phyloP scores from a whole-genome alignment of 2,329 filamentous ascomycete species.

The Colletotrichum destructivum region DNA sequence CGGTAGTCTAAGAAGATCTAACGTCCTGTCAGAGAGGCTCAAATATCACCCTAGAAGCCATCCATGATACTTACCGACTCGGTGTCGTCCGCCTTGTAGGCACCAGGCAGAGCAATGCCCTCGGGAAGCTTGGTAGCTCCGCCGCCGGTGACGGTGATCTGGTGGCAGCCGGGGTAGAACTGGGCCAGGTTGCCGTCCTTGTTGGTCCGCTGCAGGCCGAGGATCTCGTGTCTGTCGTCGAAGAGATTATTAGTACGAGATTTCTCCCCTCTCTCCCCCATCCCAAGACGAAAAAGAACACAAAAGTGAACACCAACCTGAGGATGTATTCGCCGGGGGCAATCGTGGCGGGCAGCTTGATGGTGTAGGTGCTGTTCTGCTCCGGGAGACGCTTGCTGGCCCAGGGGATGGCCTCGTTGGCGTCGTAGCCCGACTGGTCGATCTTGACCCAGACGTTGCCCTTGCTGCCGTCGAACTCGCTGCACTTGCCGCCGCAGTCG shows the following conservation, averaged over 20 bases:
- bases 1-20: slow-evolving; percentile 48
- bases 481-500: slow-evolving; percentile 47
- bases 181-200: slow-evolving; percentile 66
- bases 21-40: not conserved
- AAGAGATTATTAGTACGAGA: not conserved
- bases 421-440: slow-evolving; percentile 53
- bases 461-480: slow-evolving; percentile 44
- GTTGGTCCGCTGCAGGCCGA: slow-evolving; percentile 65
- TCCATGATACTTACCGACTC: slow-evolving; percentile 32
- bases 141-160: slow-evolving; percentile 66
- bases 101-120: slow-evolving; percentile 46
- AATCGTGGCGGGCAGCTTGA: slow-evolving; percentile 60
- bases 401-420: slow-evolving; percentile 50
- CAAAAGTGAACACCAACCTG: slow-evolving; percentile 43
- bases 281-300: too few relatives aligned
- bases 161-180: slow-evolving; percentile 72
- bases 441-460: slow-evolving; percentile 55
- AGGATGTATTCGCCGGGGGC: slow-evolving; percentile 64
- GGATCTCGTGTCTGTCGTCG: slow-evolving; percentile 62
- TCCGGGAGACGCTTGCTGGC: slow-evolving; percentile 53
- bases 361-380: slow-evolving; percentile 53
- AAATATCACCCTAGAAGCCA: accelerated
- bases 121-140: slow-evolving; percentile 55
- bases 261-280: too few relatives aligned
- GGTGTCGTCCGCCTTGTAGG: slow-evolving; percentile 45